Base-by-base conservation (phyloP, 2,329 filamentous ascomycete species). In the Apiospora arundinis region DNA sequence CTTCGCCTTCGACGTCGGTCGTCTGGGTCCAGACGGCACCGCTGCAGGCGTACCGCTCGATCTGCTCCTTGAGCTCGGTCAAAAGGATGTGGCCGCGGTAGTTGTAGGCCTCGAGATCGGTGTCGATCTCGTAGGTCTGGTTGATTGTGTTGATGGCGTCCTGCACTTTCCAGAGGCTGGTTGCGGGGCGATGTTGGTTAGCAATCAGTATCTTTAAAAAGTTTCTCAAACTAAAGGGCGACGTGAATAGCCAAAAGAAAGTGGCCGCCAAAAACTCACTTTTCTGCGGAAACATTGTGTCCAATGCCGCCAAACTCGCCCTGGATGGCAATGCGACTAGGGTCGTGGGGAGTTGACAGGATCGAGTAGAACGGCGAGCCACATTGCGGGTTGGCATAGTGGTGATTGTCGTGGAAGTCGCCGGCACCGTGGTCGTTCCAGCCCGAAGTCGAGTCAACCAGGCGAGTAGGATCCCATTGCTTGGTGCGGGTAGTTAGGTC, bases 1-100 rank as follows among this genome's bases (percentile, higher is more conserved):
- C 90, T 78, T 93, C 92, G 5, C 91, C 92, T 78, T 93, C 92
- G 0, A 93, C 92, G 75, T 93, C 92, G 0, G 90, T 92, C 0
- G 91, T 93, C 82, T 93, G 92, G 0, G 92, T 93, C 87, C 91
- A 93, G 0, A 93, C 87, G 14, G 87, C 92, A 0, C 89, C 92
- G 45, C 88, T 92, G 80, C 92, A 93, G 0, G 88, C 85, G 70
- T 85, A 93, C 14, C 80, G 81, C 71, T 88, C 84, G 44, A 92
- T 87, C 76, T 92, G 85, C 70, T 91, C 88, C 48, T 86, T 85
- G 4, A 92, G 84, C 75, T 92, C 91, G 2, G 85, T 83, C 32
- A 92, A 86, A 1, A 93, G 83, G 21, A 86, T 75, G 56, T 90
- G 86, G 0, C 88, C 86, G 68, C 92, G 89, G 78, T 91, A 91